These are phyloP conservation scores for Glaciozyma martinii DNA, from an alignment of 768 basidiomycete species.

Conservation along the genomic window DNA sequence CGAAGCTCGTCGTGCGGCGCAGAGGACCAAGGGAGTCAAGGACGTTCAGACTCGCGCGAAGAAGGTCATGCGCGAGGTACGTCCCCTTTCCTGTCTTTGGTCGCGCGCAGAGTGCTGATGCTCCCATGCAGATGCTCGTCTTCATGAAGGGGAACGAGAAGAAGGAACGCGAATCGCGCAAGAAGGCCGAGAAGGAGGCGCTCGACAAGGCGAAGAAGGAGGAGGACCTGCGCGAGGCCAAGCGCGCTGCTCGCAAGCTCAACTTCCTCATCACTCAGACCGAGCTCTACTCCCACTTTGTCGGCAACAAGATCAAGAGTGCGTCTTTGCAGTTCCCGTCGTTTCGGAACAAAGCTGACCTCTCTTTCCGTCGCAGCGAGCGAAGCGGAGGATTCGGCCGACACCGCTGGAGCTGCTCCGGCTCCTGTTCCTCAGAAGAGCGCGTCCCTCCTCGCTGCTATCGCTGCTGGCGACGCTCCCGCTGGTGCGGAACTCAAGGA, in stretches of 20 bases:
- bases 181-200: constrained; percentile 90
- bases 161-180: constrained; percentile 83
- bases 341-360: neutral
- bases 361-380: constrained; percentile 27
- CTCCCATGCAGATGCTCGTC: constrained; percentile 61
- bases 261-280: constrained; percentile 99
- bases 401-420: constrained; percentile 28
- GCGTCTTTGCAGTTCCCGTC: constrained; percentile 6
- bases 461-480: constrained; percentile 44
- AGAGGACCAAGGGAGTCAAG: constrained; percentile 67
- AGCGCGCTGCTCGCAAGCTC: constrained; percentile 86
- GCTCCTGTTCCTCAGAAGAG: constrained; percentile 27
- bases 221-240: constrained; percentile 87
- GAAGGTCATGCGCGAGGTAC: constrained; percentile 64
- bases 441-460: constrained; percentile 14
- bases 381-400: constrained; percentile 41
- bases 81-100: neutral
- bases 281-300: constrained; percentile 97
- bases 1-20: constrained; percentile 65
- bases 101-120: neutral
- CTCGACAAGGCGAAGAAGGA: constrained; percentile 75
- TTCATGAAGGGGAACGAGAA: constrained; percentile 99
- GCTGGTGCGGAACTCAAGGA: constrained; percentile 49
- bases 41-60: constrained; percentile 77
- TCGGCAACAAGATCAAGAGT: constrained; percentile 72